phyloP scores from a whole-genome alignment of 768 basidiomycete species.

The Tricholoma matsutake region DNA sequence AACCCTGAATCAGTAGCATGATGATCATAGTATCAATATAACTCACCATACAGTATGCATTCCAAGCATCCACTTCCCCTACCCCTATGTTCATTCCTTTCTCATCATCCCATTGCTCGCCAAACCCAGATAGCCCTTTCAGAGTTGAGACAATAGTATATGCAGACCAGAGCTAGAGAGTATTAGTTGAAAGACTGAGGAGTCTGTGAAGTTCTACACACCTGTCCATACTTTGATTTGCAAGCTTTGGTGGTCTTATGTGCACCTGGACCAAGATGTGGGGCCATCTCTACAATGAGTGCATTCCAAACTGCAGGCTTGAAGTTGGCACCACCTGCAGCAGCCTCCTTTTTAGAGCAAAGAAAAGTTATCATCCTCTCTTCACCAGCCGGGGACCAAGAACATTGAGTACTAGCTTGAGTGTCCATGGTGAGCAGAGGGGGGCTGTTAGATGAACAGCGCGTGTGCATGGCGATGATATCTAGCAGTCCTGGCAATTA shows the following conservation, averaged over 20 bases:
- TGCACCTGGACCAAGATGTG: background rate
- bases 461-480: background rate
- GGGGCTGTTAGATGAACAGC: too few species aligned
- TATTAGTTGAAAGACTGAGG: background rate
- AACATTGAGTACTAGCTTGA: background rate
- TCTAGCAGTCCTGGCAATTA: background rate
- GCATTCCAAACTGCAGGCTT: background rate
- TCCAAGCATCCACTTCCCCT: too few species aligned
- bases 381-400: background rate
- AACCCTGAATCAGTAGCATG: background rate
- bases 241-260: background rate
- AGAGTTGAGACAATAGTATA: too few species aligned
- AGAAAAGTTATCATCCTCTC: background rate
- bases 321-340: too few species aligned
- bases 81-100: background rate
- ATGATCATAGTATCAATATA: too few species aligned
- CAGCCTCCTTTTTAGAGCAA: too few species aligned
- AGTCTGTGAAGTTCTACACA: too few species aligned
- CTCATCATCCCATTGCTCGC: too few species aligned
- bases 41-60: background rate
- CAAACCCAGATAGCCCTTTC: too few species aligned
- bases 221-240: background rate
- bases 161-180: background rate
- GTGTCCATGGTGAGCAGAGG: too few species aligned
- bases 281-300: background rate